Evolutionary conservation across 225 moss, liverwort and hornwort genomes (phyloP).

Genomic region (Pseudisothecium myosuroides): DNA sequence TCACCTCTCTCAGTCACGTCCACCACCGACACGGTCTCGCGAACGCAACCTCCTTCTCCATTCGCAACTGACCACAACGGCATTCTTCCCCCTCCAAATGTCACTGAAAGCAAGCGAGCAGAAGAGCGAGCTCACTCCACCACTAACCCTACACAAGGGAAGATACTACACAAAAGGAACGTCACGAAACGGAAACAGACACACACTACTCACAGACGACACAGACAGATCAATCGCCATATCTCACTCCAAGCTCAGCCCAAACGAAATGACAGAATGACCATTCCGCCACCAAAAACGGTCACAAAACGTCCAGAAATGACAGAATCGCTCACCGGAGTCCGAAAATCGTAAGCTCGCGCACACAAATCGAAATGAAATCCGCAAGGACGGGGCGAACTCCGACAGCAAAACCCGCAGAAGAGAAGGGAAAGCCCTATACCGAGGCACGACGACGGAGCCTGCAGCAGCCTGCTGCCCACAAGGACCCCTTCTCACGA

Average conservation of each 20-base stretch:
- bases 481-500: background rate
- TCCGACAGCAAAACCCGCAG: conserved; percentile 7
- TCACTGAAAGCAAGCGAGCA: background rate
- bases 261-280: background rate
- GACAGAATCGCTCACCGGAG: background rate
- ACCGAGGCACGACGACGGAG: background rate
- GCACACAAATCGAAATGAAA: conserved; percentile 11
- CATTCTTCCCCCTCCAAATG: background rate
- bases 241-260: background rate
- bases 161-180: background rate
- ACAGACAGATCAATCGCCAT: background rate
- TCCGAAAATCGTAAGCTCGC: background rate
- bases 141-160: background rate
- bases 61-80: background rate
- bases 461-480: background rate
- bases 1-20: background rate
- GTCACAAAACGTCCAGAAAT: background rate
- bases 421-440: conserved; percentile 3
- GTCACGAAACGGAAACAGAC: background rate
- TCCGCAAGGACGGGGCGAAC: background rate
- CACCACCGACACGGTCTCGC: background rate
- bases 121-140: background rate
- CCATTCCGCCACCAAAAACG: background rate
- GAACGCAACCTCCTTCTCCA: background rate
- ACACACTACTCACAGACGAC: background rate